Base-by-base conservation (phyloP, 768 basidiomycete species). In the Boletus coccyginus region DNA sequence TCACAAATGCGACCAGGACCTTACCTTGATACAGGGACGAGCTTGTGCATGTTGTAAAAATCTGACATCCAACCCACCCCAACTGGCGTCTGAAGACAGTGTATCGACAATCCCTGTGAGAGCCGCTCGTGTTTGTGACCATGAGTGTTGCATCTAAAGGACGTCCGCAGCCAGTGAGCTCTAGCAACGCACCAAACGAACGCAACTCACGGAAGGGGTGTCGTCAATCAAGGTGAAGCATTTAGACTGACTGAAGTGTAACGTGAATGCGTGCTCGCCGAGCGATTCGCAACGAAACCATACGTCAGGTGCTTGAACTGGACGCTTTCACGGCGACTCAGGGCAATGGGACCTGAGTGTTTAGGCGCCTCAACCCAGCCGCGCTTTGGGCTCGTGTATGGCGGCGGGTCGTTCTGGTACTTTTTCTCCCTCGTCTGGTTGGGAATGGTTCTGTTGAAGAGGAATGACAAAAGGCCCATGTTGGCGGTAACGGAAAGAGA, bases 221-320 rank as follows among this genome's bases (percentile, higher is more conserved):
- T 67, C 66, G 36, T 67, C 66, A 29, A 67, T 52, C 56, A 67
- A 56, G 29, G 55, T 31, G 19, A 68, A 66, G 49, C 50, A 68
- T 8, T 66, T 59, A 46, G 66, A 52, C 11, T 53, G 57, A 49
- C 66, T 67, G 13, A 14, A 50, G 10, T 5, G 31, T 24, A n/a
- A 12, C 16, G 24, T 66, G 17, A 67, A 17, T 13, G 4, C 14
- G 11, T 45, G 10, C 14, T 55, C 45, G 19, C 11, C 10, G 7
- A 4, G 40, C 16, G 6, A 17, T 45, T 50, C 33, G 10, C 12
- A 41, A 42, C 13, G 32, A 45, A 40, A 17, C 61, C 66, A 4
- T 54, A 68, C 66, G 46, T 29, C 10, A 67, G 46, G 39, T 61
- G n/a, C 9, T 56, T 41, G 35, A 59, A 53, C 45, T 67, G 66